These are phyloP conservation scores for Diaporthe sp. DNA, from an alignment of 2,329 filamentous ascomycete species.

Conservation along the genomic window DNA sequence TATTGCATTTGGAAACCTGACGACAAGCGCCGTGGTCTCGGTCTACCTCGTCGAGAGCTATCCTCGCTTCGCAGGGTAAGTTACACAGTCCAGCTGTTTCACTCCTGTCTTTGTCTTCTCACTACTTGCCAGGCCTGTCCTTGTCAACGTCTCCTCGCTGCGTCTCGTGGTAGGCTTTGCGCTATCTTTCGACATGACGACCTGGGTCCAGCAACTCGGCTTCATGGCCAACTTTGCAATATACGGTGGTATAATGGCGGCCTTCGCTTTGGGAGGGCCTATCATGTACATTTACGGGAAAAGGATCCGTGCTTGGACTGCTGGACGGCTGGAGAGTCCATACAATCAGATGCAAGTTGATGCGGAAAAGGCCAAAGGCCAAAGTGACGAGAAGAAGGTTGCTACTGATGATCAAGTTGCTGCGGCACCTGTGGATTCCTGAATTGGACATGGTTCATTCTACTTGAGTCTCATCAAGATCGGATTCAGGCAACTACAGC, in stretches of 20 bases:
- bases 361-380: background rate
- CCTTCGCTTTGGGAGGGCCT: constrained; percentile 38
- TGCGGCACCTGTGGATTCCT: background rate
- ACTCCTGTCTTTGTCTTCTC: background rate
- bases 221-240: constrained; percentile 40
- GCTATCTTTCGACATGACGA: constrained; percentile 42
- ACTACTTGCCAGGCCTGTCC: constrained; percentile 41
- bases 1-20: constrained; percentile 44
- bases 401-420: background rate
- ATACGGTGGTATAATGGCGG: constrained; percentile 40
- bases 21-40: constrained; percentile 44
- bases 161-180: constrained; percentile 44
- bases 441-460: too few relatives aligned
- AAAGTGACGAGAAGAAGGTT: background rate
- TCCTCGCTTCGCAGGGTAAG: constrained; percentile 45
- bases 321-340: constrained; percentile 35
- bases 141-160: constrained; percentile 44
- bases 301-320: constrained; percentile 37
- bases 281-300: constrained; percentile 44
- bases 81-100: background rate
- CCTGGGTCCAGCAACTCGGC: constrained; percentile 43
- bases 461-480: background rate
- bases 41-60: constrained; percentile 47
- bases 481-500: background rate
- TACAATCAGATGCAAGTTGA: constrained; percentile 7